phyloP scores from a whole-genome alignment of 2,329 filamentous ascomycete genomes.

The Acrocalymma vagum region DNA sequence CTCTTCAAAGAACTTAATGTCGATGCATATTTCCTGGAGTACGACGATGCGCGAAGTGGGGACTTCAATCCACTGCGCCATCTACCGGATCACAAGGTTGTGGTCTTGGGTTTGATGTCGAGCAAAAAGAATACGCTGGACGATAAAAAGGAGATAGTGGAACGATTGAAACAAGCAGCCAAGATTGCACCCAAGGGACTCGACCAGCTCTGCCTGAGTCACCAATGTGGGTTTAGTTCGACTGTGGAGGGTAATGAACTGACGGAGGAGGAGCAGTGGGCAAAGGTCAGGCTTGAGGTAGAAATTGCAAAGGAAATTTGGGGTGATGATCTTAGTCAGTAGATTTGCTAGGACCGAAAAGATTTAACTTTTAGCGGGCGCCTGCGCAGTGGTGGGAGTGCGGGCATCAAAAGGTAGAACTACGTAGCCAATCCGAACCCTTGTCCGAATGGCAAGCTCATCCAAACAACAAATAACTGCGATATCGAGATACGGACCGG shows the following conservation, averaged over 20 bases:
- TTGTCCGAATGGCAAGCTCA: too few species aligned
- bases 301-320: slow-evolving; percentile 67
- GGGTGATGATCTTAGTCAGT: slow-evolving; percentile 57
- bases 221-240: slow-evolving; percentile 67
- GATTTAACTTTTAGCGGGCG: too few species aligned
- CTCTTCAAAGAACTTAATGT: slow-evolving; percentile 65
- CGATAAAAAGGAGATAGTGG: slow-evolving; percentile 52
- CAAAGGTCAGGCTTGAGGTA: slow-evolving; percentile 62
- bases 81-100: slow-evolving; percentile 62
- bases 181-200: slow-evolving; percentile 60
- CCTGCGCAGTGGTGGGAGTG: too few species aligned
- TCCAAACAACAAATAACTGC: too few species aligned
- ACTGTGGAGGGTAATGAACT: slow-evolving; percentile 66
- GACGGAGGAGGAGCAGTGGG: slow-evolving; percentile 66
- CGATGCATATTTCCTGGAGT: slow-evolving; percentile 68
- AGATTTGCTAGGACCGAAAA: slow-evolving; percentile 4
- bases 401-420: too few species aligned
- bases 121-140: slow-evolving; percentile 68
- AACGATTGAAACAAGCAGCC: slow-evolving; percentile 47
- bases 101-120: slow-evolving; percentile 65
- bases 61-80: slow-evolving; percentile 65
- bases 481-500: too few species aligned
- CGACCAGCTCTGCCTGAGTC: slow-evolving; percentile 64
- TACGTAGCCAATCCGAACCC: too few species aligned
- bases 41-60: slow-evolving; percentile 64